Evolutionary conservation across 2,329 filamentous ascomycete species (phyloP), one percentile per base, ranked within the genome.

Genomic region (Leptoxyphium fumago): DNA sequence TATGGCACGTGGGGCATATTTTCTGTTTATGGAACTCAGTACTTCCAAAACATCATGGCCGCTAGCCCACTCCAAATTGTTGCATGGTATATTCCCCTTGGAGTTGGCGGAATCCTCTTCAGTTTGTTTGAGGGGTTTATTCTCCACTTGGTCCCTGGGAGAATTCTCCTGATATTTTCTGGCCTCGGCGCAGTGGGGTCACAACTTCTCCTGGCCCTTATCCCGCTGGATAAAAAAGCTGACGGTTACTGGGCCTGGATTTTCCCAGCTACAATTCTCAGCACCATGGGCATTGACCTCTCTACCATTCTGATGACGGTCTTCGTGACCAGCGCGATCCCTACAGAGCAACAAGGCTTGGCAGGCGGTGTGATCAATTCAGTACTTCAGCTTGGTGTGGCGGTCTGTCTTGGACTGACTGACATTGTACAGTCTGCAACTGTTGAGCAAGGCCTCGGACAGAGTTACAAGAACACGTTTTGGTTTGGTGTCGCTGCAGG

Each of bases 261-360:
- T 14, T 84, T 87, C 54, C 80, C 82, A 0, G 65, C 74, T 45
- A 81, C 80, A 76, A 57, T 80, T 63, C 74, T 77, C 47, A 73
- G 71, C 10, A 87, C 82, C 0, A 68, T 85, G 29, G 81, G 79
- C 15, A 77, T 86, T 46, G 83, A 87, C 53, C 76, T 85, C 43
- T 77, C 75, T 2, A 86, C 79, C 61, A 84, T 81, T 55, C 72
- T 86, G 1, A 75, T 77, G 18, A 85, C 82, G 53, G 73, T 87
- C 44, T 86, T 83, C 60, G 81, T 55, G 30, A 86, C 82, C 0
- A 85, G 81, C 0, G 75, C 73, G 18, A 67, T 86, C 49, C 79
- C 82, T 0, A 66, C 68, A 4, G 69, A 73, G n/a, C 68, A 76
- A 39, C 82, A 87, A 56, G 81, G 80, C 0, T 67, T 84, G 0